Evolutionary conservation across 192 early-diverging fungal species (phyloP).

Genomic region (Neocallimastix lanati): DNA sequence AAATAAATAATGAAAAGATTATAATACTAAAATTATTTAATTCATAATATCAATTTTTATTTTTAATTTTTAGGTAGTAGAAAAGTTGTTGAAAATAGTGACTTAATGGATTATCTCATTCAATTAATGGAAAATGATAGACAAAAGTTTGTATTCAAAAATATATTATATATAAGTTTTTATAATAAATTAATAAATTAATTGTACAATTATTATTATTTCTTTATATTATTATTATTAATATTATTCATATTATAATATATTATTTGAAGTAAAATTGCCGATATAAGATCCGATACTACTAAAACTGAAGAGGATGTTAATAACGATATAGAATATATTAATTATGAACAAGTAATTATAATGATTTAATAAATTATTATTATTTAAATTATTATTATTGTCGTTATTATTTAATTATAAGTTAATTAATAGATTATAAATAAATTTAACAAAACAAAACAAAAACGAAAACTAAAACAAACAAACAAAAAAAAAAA

Average conservation of each 20-base stretch:
- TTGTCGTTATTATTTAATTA: background rate
- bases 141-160: no score
- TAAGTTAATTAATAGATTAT: no score
- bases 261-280: background rate
- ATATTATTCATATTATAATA: no score
- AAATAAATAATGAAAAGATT: no score
- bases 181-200: no score
- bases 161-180: no score
- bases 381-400: conserved; percentile 11
- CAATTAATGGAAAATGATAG: conserved; percentile 39
- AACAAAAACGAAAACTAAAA: no score
- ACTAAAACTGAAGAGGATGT: conserved; percentile 2
- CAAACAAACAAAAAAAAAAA: no score
- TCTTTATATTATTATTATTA: background rate
- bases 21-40: no score
- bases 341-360: conserved; percentile 3
- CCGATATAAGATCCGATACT: background rate
- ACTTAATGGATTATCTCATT: conserved; percentile 41
- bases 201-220: conserved; percentile 4
- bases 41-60: no score
- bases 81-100: conserved; percentile 16
- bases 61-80: background rate
- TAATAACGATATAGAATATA: background rate
- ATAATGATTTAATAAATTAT: no score
- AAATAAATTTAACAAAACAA: no score